Conservation (phyloP, 805 yeast species). For the Saturnispora saitoi region DNA sequence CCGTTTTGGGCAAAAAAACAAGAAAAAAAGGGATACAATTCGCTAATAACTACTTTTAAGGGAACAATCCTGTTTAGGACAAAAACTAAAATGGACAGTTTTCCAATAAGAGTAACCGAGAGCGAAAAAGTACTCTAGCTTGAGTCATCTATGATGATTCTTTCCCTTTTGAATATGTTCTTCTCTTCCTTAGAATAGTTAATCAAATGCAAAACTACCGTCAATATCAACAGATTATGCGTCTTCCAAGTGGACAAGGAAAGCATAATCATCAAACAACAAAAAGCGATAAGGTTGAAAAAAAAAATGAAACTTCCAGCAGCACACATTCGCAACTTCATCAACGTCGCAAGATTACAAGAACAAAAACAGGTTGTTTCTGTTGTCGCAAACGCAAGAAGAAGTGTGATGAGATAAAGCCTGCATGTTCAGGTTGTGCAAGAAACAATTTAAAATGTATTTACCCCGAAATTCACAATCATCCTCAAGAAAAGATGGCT, state of each 20-base stretch:
- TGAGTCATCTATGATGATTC: conserved; percentile 10
- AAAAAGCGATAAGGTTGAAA: conserved; percentile 5
- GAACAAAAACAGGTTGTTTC: conserved; percentile 33
- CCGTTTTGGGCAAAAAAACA: not conserved
- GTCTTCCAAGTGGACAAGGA: not conserved
- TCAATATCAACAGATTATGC: conserved; percentile 7
- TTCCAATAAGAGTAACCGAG: not conserved
- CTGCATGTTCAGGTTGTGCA: conserved; percentile 29
- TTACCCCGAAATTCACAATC: conserved; percentile 20
- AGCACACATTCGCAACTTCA: not conserved
- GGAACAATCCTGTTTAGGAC: too few relatives aligned
- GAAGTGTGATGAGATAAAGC: conserved; percentile 31
- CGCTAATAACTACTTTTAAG: not conserved
- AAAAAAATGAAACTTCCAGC: not conserved
- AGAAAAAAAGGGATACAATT: not conserved
- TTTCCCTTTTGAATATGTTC: not conserved
- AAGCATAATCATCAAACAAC: not conserved
- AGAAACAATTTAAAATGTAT: conserved; percentile 29
- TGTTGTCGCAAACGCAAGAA: conserved; percentile 32
- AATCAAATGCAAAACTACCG: conserved; percentile 7
- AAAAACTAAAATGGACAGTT: not conserved
- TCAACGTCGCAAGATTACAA: conserved; percentile 22
- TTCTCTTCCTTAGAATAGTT: not conserved
- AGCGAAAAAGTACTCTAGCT: not conserved
- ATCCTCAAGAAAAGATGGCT: conserved; percentile 6